phyloP scores from a whole-genome alignment of 768 basidiomycete genomes.

The Lyophyllum semitale region DNA sequence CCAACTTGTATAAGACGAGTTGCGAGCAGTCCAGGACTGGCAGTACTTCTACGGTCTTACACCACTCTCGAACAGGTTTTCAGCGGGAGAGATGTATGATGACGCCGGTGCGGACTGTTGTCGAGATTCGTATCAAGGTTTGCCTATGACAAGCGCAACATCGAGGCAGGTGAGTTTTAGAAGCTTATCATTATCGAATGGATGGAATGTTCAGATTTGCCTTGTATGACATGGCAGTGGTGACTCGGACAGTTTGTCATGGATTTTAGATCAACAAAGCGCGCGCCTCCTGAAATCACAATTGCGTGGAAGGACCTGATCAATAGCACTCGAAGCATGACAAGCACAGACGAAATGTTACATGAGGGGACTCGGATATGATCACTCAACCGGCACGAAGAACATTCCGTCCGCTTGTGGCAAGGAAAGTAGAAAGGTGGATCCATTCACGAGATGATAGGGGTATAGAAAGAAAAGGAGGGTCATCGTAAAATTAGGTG shows the following conservation, averaged over 20 bases:
- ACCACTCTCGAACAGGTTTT: constrained; percentile 5
- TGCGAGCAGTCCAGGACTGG: constrained; percentile 7
- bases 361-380: neutral
- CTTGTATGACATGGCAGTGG: neutral
- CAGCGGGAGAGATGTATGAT: neutral
- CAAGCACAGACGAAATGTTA: neutral
- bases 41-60: constrained; percentile 3
- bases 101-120: neutral
- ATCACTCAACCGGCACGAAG: neutral
- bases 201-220: neutral
- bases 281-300: too few relatives aligned
- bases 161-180: too few relatives aligned
- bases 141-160: constrained; percentile 6
- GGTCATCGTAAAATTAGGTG: neutral
- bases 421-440: too few relatives aligned
- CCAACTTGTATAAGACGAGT: neutral
- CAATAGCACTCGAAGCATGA: neutral
- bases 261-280: too few relatives aligned
- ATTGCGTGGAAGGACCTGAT: too few relatives aligned
- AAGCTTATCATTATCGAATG: neutral
- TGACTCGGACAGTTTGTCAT: too few relatives aligned
- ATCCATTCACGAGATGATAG: too few relatives aligned
- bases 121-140: constrained; percentile 2
- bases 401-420: too few relatives aligned
- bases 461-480: too few relatives aligned